These are phyloP conservation scores for Cystobasidium onofrii DNA, from an alignment of 768 basidiomycete genomes.

Conservation along the genomic window DNA sequence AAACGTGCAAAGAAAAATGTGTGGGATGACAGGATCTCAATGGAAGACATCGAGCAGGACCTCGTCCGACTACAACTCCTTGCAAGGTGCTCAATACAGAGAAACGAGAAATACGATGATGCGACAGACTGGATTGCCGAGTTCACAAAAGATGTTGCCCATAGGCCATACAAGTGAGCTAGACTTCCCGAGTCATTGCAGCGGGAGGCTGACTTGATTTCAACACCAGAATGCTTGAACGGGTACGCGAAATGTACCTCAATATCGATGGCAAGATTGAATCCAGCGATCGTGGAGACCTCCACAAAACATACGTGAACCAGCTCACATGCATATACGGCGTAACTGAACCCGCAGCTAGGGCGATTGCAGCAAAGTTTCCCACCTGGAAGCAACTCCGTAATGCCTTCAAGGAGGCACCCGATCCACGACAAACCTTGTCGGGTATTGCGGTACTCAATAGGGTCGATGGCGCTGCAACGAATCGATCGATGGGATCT, in stretches of 20 bases:
- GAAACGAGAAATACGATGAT: background rate
- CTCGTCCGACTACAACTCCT: background rate
- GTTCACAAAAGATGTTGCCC: constrained; percentile 25
- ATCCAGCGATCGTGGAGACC: background rate
- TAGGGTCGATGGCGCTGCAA: constrained; percentile 19
- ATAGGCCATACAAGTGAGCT: constrained; percentile 24
- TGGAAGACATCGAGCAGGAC: constrained; percentile 24
- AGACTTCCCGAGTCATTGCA: no score
- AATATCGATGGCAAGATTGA: constrained; percentile 28
- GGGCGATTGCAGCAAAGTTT: background rate
- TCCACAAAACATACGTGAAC: constrained; percentile 19
- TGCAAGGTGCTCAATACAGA: background rate
- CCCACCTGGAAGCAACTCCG: constrained; percentile 7
- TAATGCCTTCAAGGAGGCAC: background rate
- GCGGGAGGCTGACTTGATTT: background rate
- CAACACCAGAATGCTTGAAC: constrained; percentile 6
- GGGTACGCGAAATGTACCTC: constrained; percentile 9
- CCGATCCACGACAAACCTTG: background rate
- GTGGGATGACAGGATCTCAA: constrained; percentile 1
- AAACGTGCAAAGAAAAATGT: background rate
- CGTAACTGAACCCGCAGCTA: background rate
- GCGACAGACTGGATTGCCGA: constrained; percentile 19
- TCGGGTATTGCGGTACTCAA: background rate
- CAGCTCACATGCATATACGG: constrained; percentile 17
- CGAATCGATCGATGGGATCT: background rate